Percentiles rank a stretch among this genome's conserved stretches.
Evolutionary conservation across 768 basidiomycete genomes (phyloP).

Genomic region (Rhizopogon vinicolor): DNA sequence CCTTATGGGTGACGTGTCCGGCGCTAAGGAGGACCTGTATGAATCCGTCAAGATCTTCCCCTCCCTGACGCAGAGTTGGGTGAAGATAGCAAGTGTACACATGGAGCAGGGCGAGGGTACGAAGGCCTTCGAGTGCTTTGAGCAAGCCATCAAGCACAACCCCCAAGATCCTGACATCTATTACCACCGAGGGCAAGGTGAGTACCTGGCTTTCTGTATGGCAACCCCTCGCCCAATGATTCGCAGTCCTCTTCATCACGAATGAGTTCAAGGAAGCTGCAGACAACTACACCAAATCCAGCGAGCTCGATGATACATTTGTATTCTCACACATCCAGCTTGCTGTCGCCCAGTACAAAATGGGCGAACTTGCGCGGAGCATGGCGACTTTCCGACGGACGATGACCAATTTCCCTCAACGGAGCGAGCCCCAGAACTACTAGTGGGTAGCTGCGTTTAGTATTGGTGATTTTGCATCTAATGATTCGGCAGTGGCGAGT

Average conservation of each 20-base stretch:
- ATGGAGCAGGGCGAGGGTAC: constrained; percentile 90
- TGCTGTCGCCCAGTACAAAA: constrained; percentile 96
- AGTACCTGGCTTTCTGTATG: not conserved
- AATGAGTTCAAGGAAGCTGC: constrained; percentile 84
- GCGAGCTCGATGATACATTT: constrained; percentile 79
- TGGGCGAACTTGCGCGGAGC: constrained; percentile 67
- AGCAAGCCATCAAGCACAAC: constrained; percentile 80
- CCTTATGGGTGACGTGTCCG: constrained; percentile 77
- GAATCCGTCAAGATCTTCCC: constrained; percentile 67
- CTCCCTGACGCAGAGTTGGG: constrained; percentile 78
- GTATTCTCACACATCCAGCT: constrained; percentile 98
- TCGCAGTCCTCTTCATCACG: constrained; percentile 88
- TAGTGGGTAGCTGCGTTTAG: constrained; percentile 54
- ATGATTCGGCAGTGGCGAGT: constrained; percentile 66
- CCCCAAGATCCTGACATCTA: constrained; percentile 90
- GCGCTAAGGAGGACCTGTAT: constrained; percentile 80
- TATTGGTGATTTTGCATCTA: not conserved
- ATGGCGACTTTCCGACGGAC: constrained; percentile 91
- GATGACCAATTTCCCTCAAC: constrained; percentile 77
- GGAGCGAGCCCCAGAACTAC: constrained; percentile 91
- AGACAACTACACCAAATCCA: constrained; percentile 87
- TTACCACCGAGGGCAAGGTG: constrained; percentile 97
- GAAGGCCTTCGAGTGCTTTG: constrained; percentile 87
- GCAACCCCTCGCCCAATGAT: not conserved
- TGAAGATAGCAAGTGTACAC: constrained; percentile 95